Evolutionary conservation across 495 filamentous ascomycete genomes (phyloP), one percentile per base, ranked within the genome.

Genomic region (Tuber calosporum): DNA sequence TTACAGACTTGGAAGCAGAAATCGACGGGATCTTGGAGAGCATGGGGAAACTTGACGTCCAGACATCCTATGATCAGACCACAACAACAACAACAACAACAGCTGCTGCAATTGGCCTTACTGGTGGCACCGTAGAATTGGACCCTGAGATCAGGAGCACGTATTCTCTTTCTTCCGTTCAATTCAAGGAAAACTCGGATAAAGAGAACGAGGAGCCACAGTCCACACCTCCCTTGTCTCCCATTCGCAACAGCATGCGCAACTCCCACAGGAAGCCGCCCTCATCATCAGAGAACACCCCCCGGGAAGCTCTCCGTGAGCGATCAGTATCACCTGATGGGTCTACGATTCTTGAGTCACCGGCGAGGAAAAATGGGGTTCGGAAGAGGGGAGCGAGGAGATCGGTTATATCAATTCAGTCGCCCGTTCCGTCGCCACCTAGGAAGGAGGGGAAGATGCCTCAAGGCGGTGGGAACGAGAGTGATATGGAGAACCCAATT

Each of bases 361-460:
- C 79, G 17, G 72, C 72, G n/a, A 73, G 79, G 26, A 81, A 80
- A 67, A 75, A 79, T 37, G 79, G 79, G 2, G 70, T 81, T 9
- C 73, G 73, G 43, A 81, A 81, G 75, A 78, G 77, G 76, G 67
- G 76, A 11, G 69, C 43, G 26, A 72, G 74, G 43, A 68, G 72
- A 30, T 79, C 76, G 9, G 68, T 62, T 19, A 67, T 69, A 40
- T 74, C 74, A 30, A n/a, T 43, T 34, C 71, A 68, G 36, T 43
- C 66, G 41, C 37, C 70, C 40, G 69, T 34, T 43, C 37, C 77
- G 1, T 80, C 77, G 1, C 78, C 78, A 8, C 71, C 79, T 13
- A 79, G 72, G 67, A 76, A 71, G 20, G 73, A 79, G 36, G 6
- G 69, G 34, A 58, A 53, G 19, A 22, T 37, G 15, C 30, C 22